Evolutionary conservation across 83 land plant species (phyloP).

Genomic region (Thuja plicata): DNA sequence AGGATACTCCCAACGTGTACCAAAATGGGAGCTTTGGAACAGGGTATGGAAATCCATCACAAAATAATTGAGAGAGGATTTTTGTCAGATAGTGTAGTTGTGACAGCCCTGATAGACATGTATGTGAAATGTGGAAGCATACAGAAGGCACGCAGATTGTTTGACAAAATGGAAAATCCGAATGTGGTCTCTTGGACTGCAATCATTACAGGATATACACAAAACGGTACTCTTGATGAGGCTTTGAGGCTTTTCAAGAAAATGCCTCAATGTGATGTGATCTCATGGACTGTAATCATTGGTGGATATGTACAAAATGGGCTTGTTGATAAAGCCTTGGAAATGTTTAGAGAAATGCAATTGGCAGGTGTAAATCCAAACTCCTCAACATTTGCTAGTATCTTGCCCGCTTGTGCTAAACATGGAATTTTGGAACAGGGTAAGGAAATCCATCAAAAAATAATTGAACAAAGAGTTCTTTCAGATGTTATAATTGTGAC

Average conservation of each 20-base stretch:
- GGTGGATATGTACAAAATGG: constrained; percentile 37
- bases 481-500: constrained; percentile 36
- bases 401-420: constrained; percentile 56
- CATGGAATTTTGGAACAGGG: constrained; percentile 39
- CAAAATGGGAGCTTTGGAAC: neutral
- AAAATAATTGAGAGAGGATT: neutral
- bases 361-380: constrained; percentile 28
- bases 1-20: neutral
- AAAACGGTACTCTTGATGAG: constrained; percentile 6
- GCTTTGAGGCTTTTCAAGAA: constrained; percentile 32
- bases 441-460: constrained; percentile 30
- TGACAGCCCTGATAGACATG: neutral
- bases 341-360: constrained; percentile 39
- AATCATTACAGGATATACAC: constrained; percentile 18
- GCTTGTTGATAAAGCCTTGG: constrained; percentile 41
- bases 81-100: neutral
- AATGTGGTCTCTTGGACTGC: constrained; percentile 16
- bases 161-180: neutral
- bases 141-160: neutral
- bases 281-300: constrained; percentile 63
- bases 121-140: neutral
- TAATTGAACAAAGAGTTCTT: constrained; percentile 34
- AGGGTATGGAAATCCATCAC: neutral
- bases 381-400: constrained; percentile 42
- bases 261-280: constrained; percentile 37